A percentile compares a stretch with the other conserved stretches of the same genome.
phyloP scores from a whole-genome alignment of 371 early-diverging fungal species.

The Mucor irregularis region DNA sequence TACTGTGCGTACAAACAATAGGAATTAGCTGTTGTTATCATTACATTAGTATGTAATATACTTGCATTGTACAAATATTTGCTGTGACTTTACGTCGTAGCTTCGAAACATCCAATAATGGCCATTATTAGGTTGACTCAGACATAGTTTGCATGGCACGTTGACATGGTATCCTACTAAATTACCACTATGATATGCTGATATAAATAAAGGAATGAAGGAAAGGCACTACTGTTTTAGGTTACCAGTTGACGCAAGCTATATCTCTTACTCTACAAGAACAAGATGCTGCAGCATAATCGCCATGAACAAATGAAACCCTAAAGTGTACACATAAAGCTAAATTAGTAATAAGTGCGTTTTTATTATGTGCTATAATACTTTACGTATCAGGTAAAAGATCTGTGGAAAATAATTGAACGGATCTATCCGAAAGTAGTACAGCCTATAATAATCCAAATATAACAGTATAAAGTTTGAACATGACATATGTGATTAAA shows the following conservation, averaged over 20 bases:
- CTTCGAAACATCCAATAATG: constrained; percentile 53
- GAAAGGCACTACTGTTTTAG: background rate
- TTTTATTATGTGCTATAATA: too few species aligned
- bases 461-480: too few species aligned
- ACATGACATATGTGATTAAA: background rate
- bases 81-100: constrained; percentile 19
- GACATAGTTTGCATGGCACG: constrained; percentile 42
- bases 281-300: constrained; percentile 44
- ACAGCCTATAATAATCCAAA: too few species aligned
- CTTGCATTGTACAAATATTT: constrained; percentile 33
- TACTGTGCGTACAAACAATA: constrained; percentile 8
- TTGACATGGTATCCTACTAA: constrained; percentile 48
- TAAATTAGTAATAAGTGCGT: background rate
- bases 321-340: constrained; percentile 9
- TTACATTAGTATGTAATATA: background rate
- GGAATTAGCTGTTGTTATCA: background rate
- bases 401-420: constrained; percentile 43
- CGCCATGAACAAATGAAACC: constrained; percentile 38
- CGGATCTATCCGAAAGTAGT: constrained; percentile 35
- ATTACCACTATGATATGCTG: constrained; percentile 31
- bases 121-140: constrained; percentile 38
- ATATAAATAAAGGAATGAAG: background rate
- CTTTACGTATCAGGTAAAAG: constrained; percentile 39
- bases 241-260: constrained; percentile 42
- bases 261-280: constrained; percentile 41